Percentiles rank a stretch among this genome's conserved stretches.
Conservation (phyloP, 83 land plant genomes). For the Picea abies region DNA sequence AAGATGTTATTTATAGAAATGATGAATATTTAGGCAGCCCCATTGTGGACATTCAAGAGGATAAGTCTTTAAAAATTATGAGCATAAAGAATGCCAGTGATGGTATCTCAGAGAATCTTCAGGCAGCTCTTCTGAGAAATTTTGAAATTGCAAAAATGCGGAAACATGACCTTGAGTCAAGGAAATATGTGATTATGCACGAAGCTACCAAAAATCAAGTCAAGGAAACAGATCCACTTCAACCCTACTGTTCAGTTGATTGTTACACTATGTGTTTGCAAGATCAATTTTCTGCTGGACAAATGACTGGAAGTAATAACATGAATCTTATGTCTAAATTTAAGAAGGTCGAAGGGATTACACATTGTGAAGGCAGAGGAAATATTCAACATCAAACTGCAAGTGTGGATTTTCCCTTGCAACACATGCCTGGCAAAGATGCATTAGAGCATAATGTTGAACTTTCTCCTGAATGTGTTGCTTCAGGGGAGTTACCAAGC, state of each 20-base stretch:
- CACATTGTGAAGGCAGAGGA: not conserved
- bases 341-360: not conserved
- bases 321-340: not conserved
- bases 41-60: not conserved
- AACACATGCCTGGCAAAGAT: not conserved
- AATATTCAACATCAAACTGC: not conserved
- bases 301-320: not conserved
- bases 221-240: not conserved
- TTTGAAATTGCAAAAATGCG: not conserved
- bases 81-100: not conserved
- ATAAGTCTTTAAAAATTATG: not conserved
- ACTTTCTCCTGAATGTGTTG: not conserved
- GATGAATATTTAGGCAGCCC: not conserved
- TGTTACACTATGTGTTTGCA: no score
- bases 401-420: not conserved
- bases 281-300: not conserved
- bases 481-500: not conserved
- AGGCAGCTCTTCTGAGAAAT: not conserved
- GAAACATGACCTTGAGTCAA: not conserved
- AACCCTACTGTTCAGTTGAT: not conserved
- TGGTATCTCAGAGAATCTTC: not conserved
- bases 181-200: not conserved
- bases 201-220: not conserved
- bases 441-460: not conserved
- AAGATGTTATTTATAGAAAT: not conserved